Evolutionary conservation across 2,329 filamentous ascomycete species (phyloP).

Genomic region (Penicillium vulpinum): DNA sequence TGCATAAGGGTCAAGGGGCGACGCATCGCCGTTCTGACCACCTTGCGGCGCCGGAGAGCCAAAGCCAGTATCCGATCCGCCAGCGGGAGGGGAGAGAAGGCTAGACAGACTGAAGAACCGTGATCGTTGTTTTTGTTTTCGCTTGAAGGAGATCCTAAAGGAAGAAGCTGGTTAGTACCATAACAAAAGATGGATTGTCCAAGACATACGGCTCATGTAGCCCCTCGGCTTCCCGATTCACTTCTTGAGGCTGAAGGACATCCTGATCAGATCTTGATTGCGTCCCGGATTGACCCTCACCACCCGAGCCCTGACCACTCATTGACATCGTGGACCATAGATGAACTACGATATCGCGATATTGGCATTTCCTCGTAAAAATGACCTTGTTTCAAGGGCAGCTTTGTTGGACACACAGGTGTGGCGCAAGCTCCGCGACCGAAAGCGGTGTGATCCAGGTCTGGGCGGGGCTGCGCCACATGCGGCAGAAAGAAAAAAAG

Average conservation of each 20-base stretch:
- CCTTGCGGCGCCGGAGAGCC: constrained; percentile 28
- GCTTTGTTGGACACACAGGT: constrained; percentile 26
- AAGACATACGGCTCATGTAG: constrained; percentile 38
- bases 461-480: constrained; percentile 30
- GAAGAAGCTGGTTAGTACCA: constrained; percentile 3
- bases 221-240: constrained; percentile 29
- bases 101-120: constrained; percentile 45
- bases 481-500: constrained; percentile 40
- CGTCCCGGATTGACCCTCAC: constrained; percentile 13
- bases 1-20: constrained; percentile 24
- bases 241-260: constrained; percentile 19
- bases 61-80: constrained; percentile 27
- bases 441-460: neutral
- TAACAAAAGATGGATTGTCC: neutral
- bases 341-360: constrained; percentile 15
- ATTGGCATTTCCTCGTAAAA: constrained; percentile 18
- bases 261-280: constrained; percentile 11
- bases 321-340: constrained; percentile 31
- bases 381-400: constrained; percentile 8
- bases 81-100: constrained; percentile 36
- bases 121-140: constrained; percentile 43
- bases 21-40: constrained; percentile 30
- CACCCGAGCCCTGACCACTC: constrained; percentile 19
- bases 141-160: constrained; percentile 45
- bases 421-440: constrained; percentile 29